phyloP scores from a whole-genome alignment of 2,329 filamentous ascomycete species.

The Plectosphaerella cucumerina region DNA sequence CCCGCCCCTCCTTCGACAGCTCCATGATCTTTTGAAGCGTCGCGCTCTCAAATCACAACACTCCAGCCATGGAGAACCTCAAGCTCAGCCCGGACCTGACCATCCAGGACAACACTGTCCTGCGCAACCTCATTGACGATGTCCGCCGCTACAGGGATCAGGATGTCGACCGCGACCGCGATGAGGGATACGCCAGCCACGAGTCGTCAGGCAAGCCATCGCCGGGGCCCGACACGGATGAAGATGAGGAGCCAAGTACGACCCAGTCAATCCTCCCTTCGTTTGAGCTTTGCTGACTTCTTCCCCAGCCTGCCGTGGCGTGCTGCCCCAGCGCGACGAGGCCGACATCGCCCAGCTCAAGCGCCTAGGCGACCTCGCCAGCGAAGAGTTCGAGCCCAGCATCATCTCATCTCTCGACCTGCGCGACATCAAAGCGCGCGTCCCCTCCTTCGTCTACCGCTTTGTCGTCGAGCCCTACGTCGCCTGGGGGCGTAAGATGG shows the following conservation, averaged over 20 bases:
- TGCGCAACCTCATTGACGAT: not conserved
- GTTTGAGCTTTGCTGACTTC: no score
- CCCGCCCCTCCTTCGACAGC: no score
- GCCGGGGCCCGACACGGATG: not conserved
- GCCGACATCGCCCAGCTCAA: conserved; percentile 29
- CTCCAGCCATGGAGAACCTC: not conserved
- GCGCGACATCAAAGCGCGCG: conserved; percentile 21
- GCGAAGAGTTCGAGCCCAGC: conserved; percentile 39
- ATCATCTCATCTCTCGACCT: conserved; percentile 39
- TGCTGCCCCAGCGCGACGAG: conserved; percentile 13
- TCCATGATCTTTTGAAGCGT: no score
- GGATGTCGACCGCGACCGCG: not conserved
- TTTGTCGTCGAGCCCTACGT: conserved; percentile 58
- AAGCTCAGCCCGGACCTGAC: not conserved
- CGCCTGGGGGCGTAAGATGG: conserved; percentile 46
- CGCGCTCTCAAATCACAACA: not conserved
- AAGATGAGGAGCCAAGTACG: not conserved
- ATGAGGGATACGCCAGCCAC: not conserved
- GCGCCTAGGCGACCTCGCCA: conserved; percentile 35
- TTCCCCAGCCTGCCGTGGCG: no score
- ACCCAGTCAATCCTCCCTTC: no score
- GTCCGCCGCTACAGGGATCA: not conserved
- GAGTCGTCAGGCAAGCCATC: not conserved
- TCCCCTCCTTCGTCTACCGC: conserved; percentile 35
- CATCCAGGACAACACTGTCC: not conserved